Conservation (phyloP, 352 stramenopile genomes). For the Pythium biforme region DNA sequence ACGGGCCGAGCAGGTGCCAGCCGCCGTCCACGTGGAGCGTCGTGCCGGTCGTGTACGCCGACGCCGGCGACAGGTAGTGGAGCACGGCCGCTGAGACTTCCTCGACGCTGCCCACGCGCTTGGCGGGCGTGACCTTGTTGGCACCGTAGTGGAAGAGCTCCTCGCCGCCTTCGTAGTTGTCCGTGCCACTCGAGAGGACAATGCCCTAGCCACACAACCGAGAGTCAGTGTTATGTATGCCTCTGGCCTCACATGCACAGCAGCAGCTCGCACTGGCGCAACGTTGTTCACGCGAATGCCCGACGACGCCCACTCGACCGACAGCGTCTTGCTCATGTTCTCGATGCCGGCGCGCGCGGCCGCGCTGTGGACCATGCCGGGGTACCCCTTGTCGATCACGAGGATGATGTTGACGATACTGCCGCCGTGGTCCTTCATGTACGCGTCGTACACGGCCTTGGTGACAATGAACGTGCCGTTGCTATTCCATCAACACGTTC, state of each 20-base stretch:
- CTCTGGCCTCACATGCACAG: no score
- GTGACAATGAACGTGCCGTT: constrained; percentile 92
- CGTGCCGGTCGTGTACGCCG: constrained; percentile 84
- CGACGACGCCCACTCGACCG: constrained; percentile 91
- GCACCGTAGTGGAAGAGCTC: constrained; percentile 81
- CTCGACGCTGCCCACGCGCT: constrained; percentile 88
- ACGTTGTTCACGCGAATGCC: constrained; percentile 94
- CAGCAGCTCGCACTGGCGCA: constrained; percentile 76
- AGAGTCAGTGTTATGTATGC: no score
- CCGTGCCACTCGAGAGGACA: constrained; percentile 68
- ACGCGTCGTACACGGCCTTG: constrained; percentile 90
- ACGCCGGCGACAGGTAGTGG: constrained; percentile 82
- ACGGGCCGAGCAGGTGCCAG: constrained; percentile 38
- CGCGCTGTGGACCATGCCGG: constrained; percentile 89
- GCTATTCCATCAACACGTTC: constrained; percentile 23
- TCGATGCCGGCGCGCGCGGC: constrained; percentile 90
- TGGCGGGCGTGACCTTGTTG: constrained; percentile 74
- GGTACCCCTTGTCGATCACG: constrained; percentile 93
- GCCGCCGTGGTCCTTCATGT: constrained; percentile 92
- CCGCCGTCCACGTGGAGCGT: constrained; percentile 84
- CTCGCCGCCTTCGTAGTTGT: constrained; percentile 92
- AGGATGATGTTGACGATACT: constrained; percentile 96
- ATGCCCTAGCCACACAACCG: constrained; percentile 51
- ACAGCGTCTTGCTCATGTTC: constrained; percentile 94
- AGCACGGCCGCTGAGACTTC: constrained; percentile 81